phyloP scores from a whole-genome alignment of 192 early-diverging fungal species.

The Coemansia sp. region DNA sequence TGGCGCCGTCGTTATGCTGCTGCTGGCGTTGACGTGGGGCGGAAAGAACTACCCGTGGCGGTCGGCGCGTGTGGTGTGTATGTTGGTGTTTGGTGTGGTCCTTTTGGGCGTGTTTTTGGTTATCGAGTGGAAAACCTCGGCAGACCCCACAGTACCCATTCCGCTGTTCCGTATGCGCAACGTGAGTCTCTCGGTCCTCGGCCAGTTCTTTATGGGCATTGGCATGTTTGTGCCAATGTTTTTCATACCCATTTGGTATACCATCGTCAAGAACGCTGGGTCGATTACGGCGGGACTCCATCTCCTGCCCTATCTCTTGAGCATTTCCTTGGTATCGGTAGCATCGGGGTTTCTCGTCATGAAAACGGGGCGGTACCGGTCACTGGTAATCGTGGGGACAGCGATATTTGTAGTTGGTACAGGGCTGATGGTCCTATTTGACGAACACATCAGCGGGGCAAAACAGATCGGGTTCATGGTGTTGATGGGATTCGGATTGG shows the following conservation, averaged over 20 bases:
- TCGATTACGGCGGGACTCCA: slow-evolving; percentile 60
- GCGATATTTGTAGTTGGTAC: slow-evolving; percentile 53
- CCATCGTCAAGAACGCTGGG: slow-evolving; percentile 55
- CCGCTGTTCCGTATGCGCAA: slow-evolving; percentile 56
- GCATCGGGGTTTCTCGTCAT: slow-evolving; percentile 53
- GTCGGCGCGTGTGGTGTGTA: slow-evolving; percentile 53
- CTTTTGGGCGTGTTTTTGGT: slow-evolving; percentile 46
- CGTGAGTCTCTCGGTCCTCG: slow-evolving; percentile 52
- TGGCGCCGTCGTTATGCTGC: slow-evolving; percentile 50
- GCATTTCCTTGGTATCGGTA: slow-evolving; percentile 56
- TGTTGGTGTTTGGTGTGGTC: slow-evolving; percentile 54
- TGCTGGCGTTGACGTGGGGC: slow-evolving; percentile 64
- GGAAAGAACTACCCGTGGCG: slow-evolving; percentile 62
- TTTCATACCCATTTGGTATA: slow-evolving; percentile 64
- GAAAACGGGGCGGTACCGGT: slow-evolving; percentile 52
- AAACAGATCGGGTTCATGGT: slow-evolving; percentile 57
- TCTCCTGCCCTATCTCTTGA: slow-evolving; percentile 61
- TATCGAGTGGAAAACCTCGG: slow-evolving; percentile 57
- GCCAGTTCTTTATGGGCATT: slow-evolving; percentile 56
- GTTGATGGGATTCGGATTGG: slow-evolving; percentile 57
- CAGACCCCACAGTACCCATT: slow-evolving; percentile 58
- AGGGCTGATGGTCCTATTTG: slow-evolving; percentile 58
- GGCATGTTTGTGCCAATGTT: slow-evolving; percentile 60
- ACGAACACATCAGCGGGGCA: slow-evolving; percentile 48
- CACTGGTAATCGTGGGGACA: slow-evolving; percentile 56